Evolutionary conservation across 108 stramenopile species (phyloP).

Genomic region (Thalassiosira profunda): DNA sequence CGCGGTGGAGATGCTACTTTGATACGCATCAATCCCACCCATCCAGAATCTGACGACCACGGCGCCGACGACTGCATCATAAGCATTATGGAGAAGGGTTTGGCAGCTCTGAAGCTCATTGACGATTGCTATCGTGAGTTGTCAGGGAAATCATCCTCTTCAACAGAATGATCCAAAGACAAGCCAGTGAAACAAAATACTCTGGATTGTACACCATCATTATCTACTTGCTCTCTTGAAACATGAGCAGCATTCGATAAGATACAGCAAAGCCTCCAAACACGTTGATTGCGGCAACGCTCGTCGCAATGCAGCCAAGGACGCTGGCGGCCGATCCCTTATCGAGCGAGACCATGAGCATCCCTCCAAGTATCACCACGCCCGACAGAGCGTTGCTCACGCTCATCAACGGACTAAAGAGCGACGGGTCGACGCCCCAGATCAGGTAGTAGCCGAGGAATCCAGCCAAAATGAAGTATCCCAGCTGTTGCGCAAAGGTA

Average conservation of each 20-base stretch:
- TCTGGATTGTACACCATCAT: too few species aligned
- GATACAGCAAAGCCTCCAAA: slow-evolving; percentile 84
- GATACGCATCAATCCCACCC: slow-evolving; percentile 34
- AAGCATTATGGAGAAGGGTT: slow-evolving; percentile 39
- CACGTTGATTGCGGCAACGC: slow-evolving; percentile 75
- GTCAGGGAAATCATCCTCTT: too few species aligned
- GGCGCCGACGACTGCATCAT: slow-evolving; percentile 25
- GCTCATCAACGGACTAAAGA: slow-evolving; percentile 92
- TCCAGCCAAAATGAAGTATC: slow-evolving; percentile 76
- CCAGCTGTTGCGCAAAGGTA: slow-evolving; percentile 50
- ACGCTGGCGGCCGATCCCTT: slow-evolving; percentile 57
- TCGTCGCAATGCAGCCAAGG: slow-evolving; percentile 74
- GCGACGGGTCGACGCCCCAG: slow-evolving; percentile 80
- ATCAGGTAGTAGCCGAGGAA: slow-evolving; percentile 83
- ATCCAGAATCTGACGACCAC: slow-evolving; percentile 37
- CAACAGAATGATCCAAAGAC: too few species aligned
- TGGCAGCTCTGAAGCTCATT: slow-evolving; percentile 31
- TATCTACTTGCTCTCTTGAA: slow-evolving; percentile 73
- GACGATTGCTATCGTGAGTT: slow-evolving; percentile 20
- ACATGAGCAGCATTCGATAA: slow-evolving; percentile 94
- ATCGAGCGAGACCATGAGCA: slow-evolving; percentile 71
- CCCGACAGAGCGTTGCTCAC: slow-evolving; percentile 91
- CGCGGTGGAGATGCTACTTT: slow-evolving; percentile 32
- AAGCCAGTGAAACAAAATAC: too few species aligned
- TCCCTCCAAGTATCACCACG: slow-evolving; percentile 89